These are phyloP conservation scores for Raddia guianensis DNA, from an alignment of 176 grass and related monocot species.

Conservation along the genomic window DNA sequence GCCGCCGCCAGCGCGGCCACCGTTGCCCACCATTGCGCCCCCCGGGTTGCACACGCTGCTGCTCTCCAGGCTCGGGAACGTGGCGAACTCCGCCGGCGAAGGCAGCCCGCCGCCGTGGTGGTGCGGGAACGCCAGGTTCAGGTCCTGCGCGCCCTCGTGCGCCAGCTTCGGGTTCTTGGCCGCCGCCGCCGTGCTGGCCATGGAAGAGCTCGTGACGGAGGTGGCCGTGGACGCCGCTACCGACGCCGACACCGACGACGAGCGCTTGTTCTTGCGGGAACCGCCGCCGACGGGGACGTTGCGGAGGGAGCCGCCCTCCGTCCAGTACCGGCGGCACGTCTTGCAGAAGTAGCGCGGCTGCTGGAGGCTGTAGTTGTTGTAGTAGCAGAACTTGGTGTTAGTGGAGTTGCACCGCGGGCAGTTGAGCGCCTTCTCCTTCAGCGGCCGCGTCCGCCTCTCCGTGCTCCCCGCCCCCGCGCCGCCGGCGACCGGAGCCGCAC, in stretches of 20 bases:
- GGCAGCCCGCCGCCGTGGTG: constrained; percentile 42
- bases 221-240: constrained; percentile 7
- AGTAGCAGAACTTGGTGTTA: constrained; percentile 99
- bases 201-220: constrained; percentile 41
- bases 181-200: constrained; percentile 19
- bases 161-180: constrained; percentile 63
- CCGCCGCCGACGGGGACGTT: constrained; percentile 95
- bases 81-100: constrained; percentile 46
- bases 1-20: constrained; percentile 31
- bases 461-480: constrained; percentile 32
- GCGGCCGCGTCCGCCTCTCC: constrained; percentile 66
- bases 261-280: constrained; percentile 91
- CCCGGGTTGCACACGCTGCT: constrained; percentile 49
- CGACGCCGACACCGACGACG: constrained; percentile 47
- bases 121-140: constrained; percentile 81
- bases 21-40: constrained; percentile 22
- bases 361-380: constrained; percentile 98
- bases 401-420: constrained; percentile 96
- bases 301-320: constrained; percentile 84
- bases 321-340: constrained; percentile 97
- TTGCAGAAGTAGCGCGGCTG: constrained; percentile 99
- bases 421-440: constrained; percentile 92
- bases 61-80: constrained; percentile 80
- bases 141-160: constrained; percentile 69
- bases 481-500: not conserved